A percentile compares a stretch with the other conserved stretches of the same genome.
These are phyloP conservation scores for Trametes cinnabarina DNA, from an alignment of 768 basidiomycete species.

Conservation along the genomic window DNA sequence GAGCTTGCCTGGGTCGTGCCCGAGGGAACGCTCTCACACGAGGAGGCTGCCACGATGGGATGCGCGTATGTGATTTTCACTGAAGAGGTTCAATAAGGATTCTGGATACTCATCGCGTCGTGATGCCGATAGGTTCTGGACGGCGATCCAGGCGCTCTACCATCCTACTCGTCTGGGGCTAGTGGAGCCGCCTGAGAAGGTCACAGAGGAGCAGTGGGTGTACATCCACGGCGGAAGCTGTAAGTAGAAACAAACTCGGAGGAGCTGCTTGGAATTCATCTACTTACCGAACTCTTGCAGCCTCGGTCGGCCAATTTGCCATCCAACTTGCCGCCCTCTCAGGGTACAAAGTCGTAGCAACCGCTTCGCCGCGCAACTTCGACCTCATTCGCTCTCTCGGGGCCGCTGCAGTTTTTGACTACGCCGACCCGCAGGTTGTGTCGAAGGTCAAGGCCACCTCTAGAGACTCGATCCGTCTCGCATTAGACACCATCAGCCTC, in stretches of 20 bases:
- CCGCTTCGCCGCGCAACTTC: constrained; percentile 35
- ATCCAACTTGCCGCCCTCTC: constrained; percentile 33
- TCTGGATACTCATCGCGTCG: too few species aligned
- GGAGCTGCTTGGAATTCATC: too few species aligned
- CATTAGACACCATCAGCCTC: constrained; percentile 22
- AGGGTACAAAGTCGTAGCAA: constrained; percentile 34
- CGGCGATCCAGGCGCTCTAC: constrained; percentile 25
- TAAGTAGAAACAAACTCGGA: constrained; percentile 6
- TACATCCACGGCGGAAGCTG: constrained; percentile 29
- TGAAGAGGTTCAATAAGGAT: too few species aligned
- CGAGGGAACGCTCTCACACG: constrained; percentile 17
- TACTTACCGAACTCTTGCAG: constrained; percentile 8
- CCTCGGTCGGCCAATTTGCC: constrained; percentile 36
- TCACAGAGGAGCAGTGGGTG: constrained; percentile 22
- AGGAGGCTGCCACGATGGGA: constrained; percentile 21
- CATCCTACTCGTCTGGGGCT: constrained; percentile 24
- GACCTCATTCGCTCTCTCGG: constrained; percentile 38
- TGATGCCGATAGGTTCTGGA: constrained; percentile 19
- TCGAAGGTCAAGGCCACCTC: constrained; percentile 26
- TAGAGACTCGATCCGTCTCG: constrained; percentile 16
- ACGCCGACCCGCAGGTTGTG: constrained; percentile 26
- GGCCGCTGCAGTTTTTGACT: constrained; percentile 35
- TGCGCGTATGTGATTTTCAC: constrained; percentile 7
- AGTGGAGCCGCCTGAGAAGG: constrained; percentile 20
- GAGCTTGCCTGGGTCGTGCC: constrained; percentile 27